Base-by-base conservation (phyloP, 2,329 filamentous ascomycete species). In the Aspergillus costaricaensis region DNA sequence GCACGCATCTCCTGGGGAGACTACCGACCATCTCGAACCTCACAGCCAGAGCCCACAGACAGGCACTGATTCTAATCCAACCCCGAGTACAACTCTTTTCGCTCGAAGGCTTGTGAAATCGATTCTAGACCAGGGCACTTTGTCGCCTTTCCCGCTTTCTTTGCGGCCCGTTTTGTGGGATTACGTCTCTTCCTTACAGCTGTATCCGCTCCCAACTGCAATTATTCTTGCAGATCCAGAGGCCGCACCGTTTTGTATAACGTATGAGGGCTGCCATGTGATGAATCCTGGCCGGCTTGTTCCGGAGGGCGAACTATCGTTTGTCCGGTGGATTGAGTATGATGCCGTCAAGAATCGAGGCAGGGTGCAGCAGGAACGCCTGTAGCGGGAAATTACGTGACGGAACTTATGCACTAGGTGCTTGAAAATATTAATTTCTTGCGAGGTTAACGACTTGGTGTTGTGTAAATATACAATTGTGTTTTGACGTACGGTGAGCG, bases 261-360 rank as follows among this genome's bases (percentile, higher is more conserved):
- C 91, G 14, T 98, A 98, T 72, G 94, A 96, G 76, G 94, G 93
- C 0, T 98, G 95, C 72, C 91, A 95, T 78, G 93, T 97, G 36
- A 88, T 99, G 85, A 99, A 99, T 74, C 93, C 95, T 0, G 92
- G 92, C 5, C 83, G 85, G 52, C 76, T 99, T 53, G 83, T 96
- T 23, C 87, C 91, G 0, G 80, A 85, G 0, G 89, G 88, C 0
- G 83, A 88, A 56, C 85, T 86, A 64, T 87, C 88, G 4, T 85
- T 88, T 6, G 90, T 87, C 5, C 84, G 88, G 63, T 98, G 95
- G 94, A 83, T 94, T 1, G 95, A 98, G 79, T 98, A 94, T 79
- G 90, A 91, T 75, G 76, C 91, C 47, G 83, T 86, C 25, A 83
- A 81, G 53, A 81, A 83, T 58, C 75, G 79, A 63, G 90, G 89